Base-by-base conservation (phyloP, 768 basidiomycete genomes). In the Auriculariales sp. region DNA sequence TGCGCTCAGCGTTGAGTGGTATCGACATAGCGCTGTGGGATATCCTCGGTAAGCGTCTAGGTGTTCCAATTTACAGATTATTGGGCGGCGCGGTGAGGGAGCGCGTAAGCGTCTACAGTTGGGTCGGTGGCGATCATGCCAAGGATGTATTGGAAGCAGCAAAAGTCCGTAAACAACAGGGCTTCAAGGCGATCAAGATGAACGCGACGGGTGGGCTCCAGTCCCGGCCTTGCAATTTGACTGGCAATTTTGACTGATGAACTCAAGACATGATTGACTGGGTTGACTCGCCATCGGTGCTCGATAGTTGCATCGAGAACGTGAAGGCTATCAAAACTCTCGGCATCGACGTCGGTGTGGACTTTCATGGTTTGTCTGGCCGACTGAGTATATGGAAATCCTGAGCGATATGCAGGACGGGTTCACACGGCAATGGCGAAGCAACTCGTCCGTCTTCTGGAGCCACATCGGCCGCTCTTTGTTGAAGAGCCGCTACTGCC, bases 41-140 rank as follows among this genome's bases (percentile, higher is more conserved):
- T 57, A 80, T 85, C 63, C 83, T 83, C 55, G 83, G 83, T n/a
- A 83, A 82, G 64, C 78, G 75, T 29, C 70, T 83, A 2, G 79
- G 79, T 29, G 81, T 78, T 14, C 74, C 72, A 0, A 25, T 0
- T 1, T 81, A 75, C 71, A 72, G 81, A 61, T 66, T 86, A 1
- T 70, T 83, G 4, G 83, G 81, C 6, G 83, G 82, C 3, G 78
- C 77, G 59, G 78, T 83, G 17, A 71, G 81, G 46, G 73, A 80
- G 56, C 65, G 68, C 28, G 64, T 78, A 46, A 70, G 69, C 50
- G 77, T 79, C 4, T 79, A 79, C 55, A 72, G 77, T 2, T 83
- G 74, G 72, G 65, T 81, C 62, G 58, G 69, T 29, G 62, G 78
- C 22, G 73, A 74, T 55, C 59, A 65, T 33, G 71, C 72, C 7